Evolutionary conservation across 805 yeast genomes (phyloP).

Genomic region (Millerozyma acaciae): DNA sequence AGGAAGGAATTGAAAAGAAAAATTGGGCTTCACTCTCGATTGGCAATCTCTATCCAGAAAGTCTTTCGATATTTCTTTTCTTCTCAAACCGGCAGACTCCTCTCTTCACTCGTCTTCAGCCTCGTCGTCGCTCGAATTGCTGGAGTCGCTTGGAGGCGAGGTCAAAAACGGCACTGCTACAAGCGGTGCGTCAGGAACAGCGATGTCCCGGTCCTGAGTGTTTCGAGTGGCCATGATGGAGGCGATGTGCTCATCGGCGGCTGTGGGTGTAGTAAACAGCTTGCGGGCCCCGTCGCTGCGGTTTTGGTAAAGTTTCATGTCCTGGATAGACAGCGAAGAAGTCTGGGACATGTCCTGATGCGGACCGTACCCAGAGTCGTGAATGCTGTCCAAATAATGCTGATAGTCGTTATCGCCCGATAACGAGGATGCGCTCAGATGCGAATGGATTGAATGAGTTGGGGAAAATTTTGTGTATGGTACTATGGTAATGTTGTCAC

Average conservation of each 20-base stretch:
- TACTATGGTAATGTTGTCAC: conserved; percentile 10
- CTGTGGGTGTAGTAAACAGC: conserved; percentile 1
- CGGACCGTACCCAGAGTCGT: conserved; percentile 7
- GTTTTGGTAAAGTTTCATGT: conserved; percentile 1
- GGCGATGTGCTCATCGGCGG: not conserved
- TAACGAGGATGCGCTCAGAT: not conserved
- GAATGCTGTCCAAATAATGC: conserved; percentile 15
- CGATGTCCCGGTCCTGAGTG: no score
- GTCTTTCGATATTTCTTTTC: no score
- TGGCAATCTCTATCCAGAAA: no score
- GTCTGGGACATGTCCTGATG: conserved; percentile 14
- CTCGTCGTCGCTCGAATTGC: conserved; percentile 15
- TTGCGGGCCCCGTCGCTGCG: conserved; percentile 1
- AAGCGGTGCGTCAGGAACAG: conserved; percentile 21
- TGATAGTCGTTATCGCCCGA: conserved; percentile 16
- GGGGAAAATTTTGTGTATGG: conserved; percentile 14
- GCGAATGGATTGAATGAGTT: conserved; percentile 2
- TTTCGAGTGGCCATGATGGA: not conserved
- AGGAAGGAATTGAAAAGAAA: no score
- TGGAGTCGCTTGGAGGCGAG: conserved; percentile 37
- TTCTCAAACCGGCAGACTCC: no score
- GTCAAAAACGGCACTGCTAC: conserved; percentile 37
- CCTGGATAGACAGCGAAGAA: conserved; percentile 10
- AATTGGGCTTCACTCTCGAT: no score
- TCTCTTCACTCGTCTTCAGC: not conserved